Conservation (phyloP, 106 monocot species). For the Dendrobium catenatum region DNA sequence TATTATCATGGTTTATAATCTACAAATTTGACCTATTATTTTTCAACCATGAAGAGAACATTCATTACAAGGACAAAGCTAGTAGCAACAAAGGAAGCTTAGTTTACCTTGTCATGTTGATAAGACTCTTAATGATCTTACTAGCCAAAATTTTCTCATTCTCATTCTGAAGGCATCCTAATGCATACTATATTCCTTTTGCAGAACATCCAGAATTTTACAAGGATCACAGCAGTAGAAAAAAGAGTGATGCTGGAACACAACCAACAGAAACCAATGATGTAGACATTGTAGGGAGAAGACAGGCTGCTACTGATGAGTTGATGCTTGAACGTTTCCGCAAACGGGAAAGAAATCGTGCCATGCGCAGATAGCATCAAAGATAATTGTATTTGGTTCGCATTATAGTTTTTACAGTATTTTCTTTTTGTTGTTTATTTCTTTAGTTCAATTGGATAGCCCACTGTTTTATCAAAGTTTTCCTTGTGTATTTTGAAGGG, state of each 20-base stretch:
- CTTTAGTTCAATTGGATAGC: too few relatives aligned
- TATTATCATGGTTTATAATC: too few relatives aligned
- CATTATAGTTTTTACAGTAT: background rate
- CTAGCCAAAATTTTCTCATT: too few relatives aligned
- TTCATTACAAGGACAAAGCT: background rate
- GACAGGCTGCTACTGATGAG: conserved; percentile 91
- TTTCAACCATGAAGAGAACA: too few relatives aligned
- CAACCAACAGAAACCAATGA: conserved; percentile 37
- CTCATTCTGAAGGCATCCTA: too few relatives aligned
- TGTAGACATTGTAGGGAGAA: conserved; percentile 37
- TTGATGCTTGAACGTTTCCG: conserved; percentile 95
- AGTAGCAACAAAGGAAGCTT: background rate
- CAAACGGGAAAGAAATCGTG: conserved; percentile 75
- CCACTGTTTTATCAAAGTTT: background rate
- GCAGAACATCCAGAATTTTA: conserved; percentile 75
- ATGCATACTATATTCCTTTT: background rate
- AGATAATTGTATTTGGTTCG: background rate
- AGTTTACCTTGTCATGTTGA: background rate
- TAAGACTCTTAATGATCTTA: background rate
- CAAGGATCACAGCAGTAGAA: conserved; percentile 28
- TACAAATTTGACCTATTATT: too few relatives aligned
- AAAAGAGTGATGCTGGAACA: conserved; percentile 20
- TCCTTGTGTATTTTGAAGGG: background rate
- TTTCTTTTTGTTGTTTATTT: background rate
- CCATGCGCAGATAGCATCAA: conserved; percentile 62